Evolutionary conservation across 495 filamentous ascomycete species (phyloP), one percentile per base, ranked within the genome.

Genomic region (Rusavskia elegans): DNA sequence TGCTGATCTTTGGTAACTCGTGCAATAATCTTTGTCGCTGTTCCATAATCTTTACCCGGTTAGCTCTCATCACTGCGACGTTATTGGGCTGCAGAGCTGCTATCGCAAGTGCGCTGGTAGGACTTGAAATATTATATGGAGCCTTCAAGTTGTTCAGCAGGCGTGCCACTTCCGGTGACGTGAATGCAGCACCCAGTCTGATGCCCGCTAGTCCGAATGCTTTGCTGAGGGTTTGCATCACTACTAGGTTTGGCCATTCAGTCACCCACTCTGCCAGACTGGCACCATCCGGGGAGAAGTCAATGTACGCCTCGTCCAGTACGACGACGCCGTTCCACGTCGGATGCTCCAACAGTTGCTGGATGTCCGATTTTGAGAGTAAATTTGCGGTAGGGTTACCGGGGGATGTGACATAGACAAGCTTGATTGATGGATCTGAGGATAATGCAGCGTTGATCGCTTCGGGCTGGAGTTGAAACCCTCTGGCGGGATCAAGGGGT

Each of bases 171-270:
- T 81, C 72, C 25, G 75, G 76, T 60, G 83, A 84, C 19, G 82
- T 82, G 51, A 82, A 84, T 3, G 82, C 85, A 6, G 75, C 74
- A 1, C 78, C 78, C 7, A 95, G 79, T 4, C 92, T 75, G 59
- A 97, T 95, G 16, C 92, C 92, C 2, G 92, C 92, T 53, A 98
- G 74, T 2, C 92, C 92, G 60, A 98, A 98, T 0, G 87, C 92
- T 66, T 98, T 98, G 60, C 84, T 89, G 13, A 96, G 71, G 1
- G 92, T 97, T 70, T 98, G 92, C 89, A 96, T 92, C 36, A 98
- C 88, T 20, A 95, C 89, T 11, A 98, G 73, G 63, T 97, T 98
- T n/a, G 90, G 89, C 80, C 82, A 93, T 60, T 93, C 88, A 16
- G 71, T 73, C 9, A 92, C 90, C 86, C 85, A 94, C 63, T 94